Base-by-base conservation (phyloP, 805 yeast genomes). In the Starmerella ratchasimensis region DNA sequence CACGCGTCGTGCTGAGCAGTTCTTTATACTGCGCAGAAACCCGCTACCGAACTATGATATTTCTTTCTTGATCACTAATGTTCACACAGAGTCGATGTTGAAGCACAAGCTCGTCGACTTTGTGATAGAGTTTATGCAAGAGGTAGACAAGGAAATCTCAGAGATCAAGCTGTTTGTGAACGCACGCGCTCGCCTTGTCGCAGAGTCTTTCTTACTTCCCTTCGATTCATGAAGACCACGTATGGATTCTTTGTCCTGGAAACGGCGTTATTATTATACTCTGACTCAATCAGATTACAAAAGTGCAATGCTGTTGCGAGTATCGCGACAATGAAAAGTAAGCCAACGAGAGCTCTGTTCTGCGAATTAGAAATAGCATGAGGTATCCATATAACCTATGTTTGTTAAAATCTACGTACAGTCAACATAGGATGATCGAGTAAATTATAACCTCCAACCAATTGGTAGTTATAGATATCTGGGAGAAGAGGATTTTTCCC, bases 41-140 rank as follows among this genome's bases (percentile, higher is more conserved):
- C 96, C 98, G 17, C 76, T 88, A 37, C 70, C 74, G 51, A 94
- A 93, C 33, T 90, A 81, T 58, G 95, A 88, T 55, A 84, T 90
- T 46, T 82, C 95, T 17, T 90, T 90, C 57, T 67, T 90, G 55
- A 73, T 90, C 50, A 88, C 97, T 31, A 90, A 88, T 61, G 76
- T 76, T 62, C 98, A 90, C 61, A 84, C 95, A 9, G 95, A 88
- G 59, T 78, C 79, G 48, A 83, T 90, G 94, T 71, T 86, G 63
- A 88, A 90, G 63, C 86, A 79, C 52, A 90, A 90, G 62, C 70
- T 90, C 51, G 94, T 90, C 31, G 98, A 90, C 60, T 90, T 90
- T 59, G 86, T 90, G 50, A 83, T 90, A 50, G 97, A 90, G 63
- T 90, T 90, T 59, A 86, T 90, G 97, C 97, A 90, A 60, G 98